A percentile compares a stretch with the other conserved stretches of the same genome.
Conservation (phyloP, 768 basidiomycete species). For the Termitomyces sp. region DNA sequence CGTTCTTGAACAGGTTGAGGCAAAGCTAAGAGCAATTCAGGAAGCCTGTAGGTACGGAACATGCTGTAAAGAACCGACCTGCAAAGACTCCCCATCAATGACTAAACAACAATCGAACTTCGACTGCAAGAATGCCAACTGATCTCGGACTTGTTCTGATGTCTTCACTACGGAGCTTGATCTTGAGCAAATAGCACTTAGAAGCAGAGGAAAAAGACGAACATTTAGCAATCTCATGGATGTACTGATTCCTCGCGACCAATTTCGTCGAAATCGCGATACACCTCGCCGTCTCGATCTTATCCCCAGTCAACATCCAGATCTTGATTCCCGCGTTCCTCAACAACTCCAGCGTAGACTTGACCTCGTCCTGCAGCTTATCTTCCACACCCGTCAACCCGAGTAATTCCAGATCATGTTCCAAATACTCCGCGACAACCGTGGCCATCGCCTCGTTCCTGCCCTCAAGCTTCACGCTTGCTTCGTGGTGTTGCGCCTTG, state of each 20-base stretch:
- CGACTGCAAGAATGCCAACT: conserved; percentile 90
- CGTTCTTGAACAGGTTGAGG: conserved; percentile 84
- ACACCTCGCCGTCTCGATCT: conserved; percentile 97
- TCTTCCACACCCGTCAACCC: conserved; percentile 99
- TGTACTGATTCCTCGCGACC: conserved; percentile 94
- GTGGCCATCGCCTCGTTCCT: conserved; percentile 78
- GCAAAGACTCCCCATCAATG: conserved; percentile 95
- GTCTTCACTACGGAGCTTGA: conserved; percentile 67
- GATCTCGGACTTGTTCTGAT: conserved; percentile 75
- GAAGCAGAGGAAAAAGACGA: conserved; percentile 23
- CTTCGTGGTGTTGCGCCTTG: conserved; percentile 67
- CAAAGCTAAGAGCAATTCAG: conserved; percentile 61
- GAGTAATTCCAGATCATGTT: conserved; percentile 87
- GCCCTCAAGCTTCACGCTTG: conserved; percentile 76
- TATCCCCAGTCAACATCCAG: conserved; percentile 99
- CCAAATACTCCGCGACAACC: conserved; percentile 76
- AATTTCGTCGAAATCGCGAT: conserved; percentile 98
- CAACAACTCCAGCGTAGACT: conserved; percentile 86
- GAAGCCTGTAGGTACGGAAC: background rate
- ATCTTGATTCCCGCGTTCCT: conserved; percentile 98
- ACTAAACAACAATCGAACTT: conserved; percentile 98
- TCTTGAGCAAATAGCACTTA: conserved; percentile 1
- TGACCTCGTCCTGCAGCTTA: conserved; percentile 97
- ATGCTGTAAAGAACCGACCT: conserved; percentile 45
- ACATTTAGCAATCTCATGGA: conserved; percentile 96